A percentile compares a stretch with the other conserved stretches of the same genome.
Evolutionary conservation across 441 rosid species (phyloP).

Genomic region (Geranium incanum): DNA sequence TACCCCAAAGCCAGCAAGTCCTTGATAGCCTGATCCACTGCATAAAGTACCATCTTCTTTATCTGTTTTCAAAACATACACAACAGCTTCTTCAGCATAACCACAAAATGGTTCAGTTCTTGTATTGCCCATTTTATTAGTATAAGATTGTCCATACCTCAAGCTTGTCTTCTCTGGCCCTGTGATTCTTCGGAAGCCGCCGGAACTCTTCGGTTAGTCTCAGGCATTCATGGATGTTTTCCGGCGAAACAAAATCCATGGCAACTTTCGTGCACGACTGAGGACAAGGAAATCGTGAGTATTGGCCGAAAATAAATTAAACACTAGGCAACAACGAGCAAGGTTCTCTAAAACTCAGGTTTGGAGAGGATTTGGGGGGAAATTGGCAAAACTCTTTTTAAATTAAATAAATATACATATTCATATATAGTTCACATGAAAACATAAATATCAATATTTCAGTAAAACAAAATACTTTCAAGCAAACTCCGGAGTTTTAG

Average conservation of each 20-base stretch:
- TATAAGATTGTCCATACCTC: slow-evolving; percentile 37
- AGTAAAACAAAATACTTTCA: too few relatives aligned
- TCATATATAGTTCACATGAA: too few relatives aligned
- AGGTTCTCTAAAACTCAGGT: too few relatives aligned
- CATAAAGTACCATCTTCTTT: slow-evolving; percentile 72
- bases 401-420: too few relatives aligned
- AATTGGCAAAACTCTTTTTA: too few relatives aligned
- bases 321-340: background rate
- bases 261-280: slow-evolving; percentile 94
- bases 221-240: slow-evolving; percentile 64
- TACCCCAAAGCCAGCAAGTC: slow-evolving; percentile 25
- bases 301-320: background rate
- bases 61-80: slow-evolving; percentile 34
- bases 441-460: too few relatives aligned
- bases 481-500: too few relatives aligned
- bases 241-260: slow-evolving; percentile 82
- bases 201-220: slow-evolving; percentile 76
- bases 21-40: slow-evolving; percentile 36
- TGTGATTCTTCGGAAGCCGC: slow-evolving; percentile 68
- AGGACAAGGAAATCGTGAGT: slow-evolving; percentile 9
- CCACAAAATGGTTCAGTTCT: background rate
- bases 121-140: background rate
- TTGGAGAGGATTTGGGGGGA: too few relatives aligned
- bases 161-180: slow-evolving; percentile 82
- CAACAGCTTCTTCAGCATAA: background rate